A percentile compares a stretch with the other conserved stretches of the same genome.
Conservation (phyloP, 164 flowering plant genomes). For the Vitis rotundifolia region DNA sequence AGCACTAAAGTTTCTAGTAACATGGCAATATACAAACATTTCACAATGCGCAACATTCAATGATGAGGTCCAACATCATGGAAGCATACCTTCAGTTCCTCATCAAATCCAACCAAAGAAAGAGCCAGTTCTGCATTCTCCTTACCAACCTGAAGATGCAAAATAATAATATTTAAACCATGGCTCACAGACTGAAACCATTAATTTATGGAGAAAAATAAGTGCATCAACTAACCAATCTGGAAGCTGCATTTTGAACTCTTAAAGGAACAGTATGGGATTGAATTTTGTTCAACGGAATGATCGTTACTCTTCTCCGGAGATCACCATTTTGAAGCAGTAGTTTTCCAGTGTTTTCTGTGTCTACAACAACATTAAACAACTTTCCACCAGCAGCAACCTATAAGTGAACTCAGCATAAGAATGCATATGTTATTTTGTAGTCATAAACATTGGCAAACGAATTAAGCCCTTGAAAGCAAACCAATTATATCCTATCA, state of each 20-base stretch:
- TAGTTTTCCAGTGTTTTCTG: constrained; percentile 87
- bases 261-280: constrained; percentile 48
- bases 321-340: constrained; percentile 86
- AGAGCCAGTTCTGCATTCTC: constrained; percentile 91
- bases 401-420: constrained; percentile 33
- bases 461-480: neutral
- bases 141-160: constrained; percentile 74
- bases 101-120: constrained; percentile 85
- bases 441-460: neutral
- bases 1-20: too few species aligned
- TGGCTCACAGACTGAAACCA: too few species aligned
- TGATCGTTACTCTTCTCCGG: constrained; percentile 86
- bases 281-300: constrained; percentile 91
- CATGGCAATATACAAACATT: neutral
- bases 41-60: neutral
- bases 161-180: too few species aligned
- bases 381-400: constrained; percentile 96
- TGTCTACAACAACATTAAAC: constrained; percentile 92
- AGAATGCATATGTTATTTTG: neutral
- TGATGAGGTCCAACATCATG: neutral
- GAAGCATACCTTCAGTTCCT: constrained; percentile 70
- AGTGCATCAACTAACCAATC: constrained; percentile 54
- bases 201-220: neutral
- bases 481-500: neutral
- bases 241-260: constrained; percentile 69